Base-by-base conservation (phyloP, 129 eudicot species). In the Chrysanthemum seticuspe region DNA sequence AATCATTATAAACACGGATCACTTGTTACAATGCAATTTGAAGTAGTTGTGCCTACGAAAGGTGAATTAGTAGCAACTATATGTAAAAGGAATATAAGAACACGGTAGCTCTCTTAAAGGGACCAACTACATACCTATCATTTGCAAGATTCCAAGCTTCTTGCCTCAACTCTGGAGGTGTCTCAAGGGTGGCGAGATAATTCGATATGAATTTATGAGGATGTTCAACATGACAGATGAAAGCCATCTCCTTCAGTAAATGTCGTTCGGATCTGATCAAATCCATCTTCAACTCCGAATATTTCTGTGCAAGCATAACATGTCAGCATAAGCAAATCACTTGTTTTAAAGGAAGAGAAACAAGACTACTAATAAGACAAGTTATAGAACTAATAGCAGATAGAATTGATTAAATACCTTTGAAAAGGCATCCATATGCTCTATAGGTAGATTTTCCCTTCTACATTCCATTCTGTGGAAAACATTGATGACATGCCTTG, bases 91-190 rank as follows among this genome's bases (percentile, higher is more conserved):
- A 64, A 64, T 40, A n/a, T 34, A 14, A 65, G 21, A 49, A 3
- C 45, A 45, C 6, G 13, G 56, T 45, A 67, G 10, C 21, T 16
- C 57, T 15, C 18, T 25, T 14, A 13, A 51, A 51, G 61, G 44
- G n/a, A 44, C 61, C 6, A 52, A 70, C 7, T 25, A 44, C 62
- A 16, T 81, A 92, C 98, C 98, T 93, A 48, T 93, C 98, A 79
- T 93, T 93, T 68, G 97, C 98, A 70, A 93, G 96, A 83, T 93
- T 93, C 98, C 97, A 93, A 67, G 98, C 98, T 77, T 93, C 92
- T 65, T 90, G 97, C 75, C 93, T 79, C 72, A 94, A 69, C 83
- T 88, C 91, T 21, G 75, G 64, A 15, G 98, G 98, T 16, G 91
- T 83, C 62, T 76, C 97, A 66, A 90, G 91, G 18, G 88, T 81